Conservation (phyloP, 371 early-diverging fungal genomes). For the Mortierella sp. region DNA sequence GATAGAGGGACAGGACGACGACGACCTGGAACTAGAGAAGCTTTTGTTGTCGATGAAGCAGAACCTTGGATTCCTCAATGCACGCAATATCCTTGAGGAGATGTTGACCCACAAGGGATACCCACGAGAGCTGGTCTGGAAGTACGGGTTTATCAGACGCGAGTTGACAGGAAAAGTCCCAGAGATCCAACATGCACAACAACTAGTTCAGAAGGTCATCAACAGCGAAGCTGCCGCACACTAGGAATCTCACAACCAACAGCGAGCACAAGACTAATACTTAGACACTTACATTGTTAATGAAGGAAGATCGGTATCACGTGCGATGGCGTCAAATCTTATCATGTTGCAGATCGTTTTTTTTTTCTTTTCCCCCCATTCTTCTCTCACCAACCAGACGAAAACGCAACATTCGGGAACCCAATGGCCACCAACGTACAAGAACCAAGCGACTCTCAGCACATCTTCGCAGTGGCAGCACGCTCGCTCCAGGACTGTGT, state of each 20-base stretch:
- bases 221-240: conserved; percentile 19
- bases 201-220: conserved; percentile 23
- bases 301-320: not conserved
- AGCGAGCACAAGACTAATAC: not conserved
- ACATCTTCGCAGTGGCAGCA: conserved; percentile 39
- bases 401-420: not conserved
- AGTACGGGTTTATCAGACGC: conserved; percentile 31
- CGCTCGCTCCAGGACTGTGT: conserved; percentile 37
- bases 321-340: conserved; percentile 9
- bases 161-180: conserved; percentile 32
- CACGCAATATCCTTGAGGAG: conserved; percentile 38
- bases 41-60: conserved; percentile 16
- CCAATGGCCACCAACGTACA: conserved; percentile 6
- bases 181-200: conserved; percentile 7
- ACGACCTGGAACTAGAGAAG: conserved; percentile 6
- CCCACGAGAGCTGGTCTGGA: conserved; percentile 38
- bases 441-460: conserved; percentile 5
- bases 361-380: not conserved
- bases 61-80: conserved; percentile 24
- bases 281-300: not conserved
- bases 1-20: conserved; percentile 10
- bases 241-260: not conserved
- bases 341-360: not conserved
- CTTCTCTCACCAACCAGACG: not conserved
- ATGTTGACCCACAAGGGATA: conserved; percentile 33